Base-by-base conservation (phyloP, 2,329 filamentous ascomycete species). In the Talaromyces piceae region DNA sequence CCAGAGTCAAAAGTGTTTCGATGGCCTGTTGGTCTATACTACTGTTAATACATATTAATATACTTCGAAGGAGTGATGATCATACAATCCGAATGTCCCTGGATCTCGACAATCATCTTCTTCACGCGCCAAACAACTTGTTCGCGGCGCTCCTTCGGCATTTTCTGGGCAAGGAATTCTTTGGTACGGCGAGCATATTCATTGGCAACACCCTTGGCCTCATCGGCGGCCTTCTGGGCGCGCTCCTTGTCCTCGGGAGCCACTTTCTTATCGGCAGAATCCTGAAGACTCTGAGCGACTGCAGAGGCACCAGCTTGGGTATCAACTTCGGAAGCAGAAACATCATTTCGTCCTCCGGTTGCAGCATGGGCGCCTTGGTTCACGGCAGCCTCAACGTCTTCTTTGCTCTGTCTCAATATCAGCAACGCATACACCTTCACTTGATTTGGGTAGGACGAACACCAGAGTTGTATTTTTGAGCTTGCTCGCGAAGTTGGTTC, bases 31-130 rank as follows among this genome's bases (percentile, higher is more conserved):
- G 84, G 70, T 97, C 80, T 83, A 49, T 39, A 58, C 5, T 16
- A 12, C 13, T 3, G 25, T 43, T 13, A 20, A 13, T 48, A 12
- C 31, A 27, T 18, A 45, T 11, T 30, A 26, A 20, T 7, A 48
- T n/a, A n/a, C n/a, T n/a, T 23, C 22, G n/a, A 26, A 18, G 3
- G 26, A 12, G 23, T 16, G 23, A 13, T 7, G n/a, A n/a, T 16
- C 48, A 67, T 70, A 83, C 80, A 98, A 63, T 98, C 91, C 53
- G 88, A 82, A 65, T 97, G 93, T 51, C 91, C 88, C 73, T 98
- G 93, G 61, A 95, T 90, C 72, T 98, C 93, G 43, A 96, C 83
- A 33, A 98, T 75, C 87, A 97, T 95, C 82, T 97, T 97, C 83
- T 91, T 98, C 59, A 98, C 73, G 31, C 93, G 87, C 80, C 84